These are phyloP conservation scores for Verticillium dahliae DNA, from an alignment of 2,329 filamentous ascomycete genomes.

Conservation along the genomic window DNA sequence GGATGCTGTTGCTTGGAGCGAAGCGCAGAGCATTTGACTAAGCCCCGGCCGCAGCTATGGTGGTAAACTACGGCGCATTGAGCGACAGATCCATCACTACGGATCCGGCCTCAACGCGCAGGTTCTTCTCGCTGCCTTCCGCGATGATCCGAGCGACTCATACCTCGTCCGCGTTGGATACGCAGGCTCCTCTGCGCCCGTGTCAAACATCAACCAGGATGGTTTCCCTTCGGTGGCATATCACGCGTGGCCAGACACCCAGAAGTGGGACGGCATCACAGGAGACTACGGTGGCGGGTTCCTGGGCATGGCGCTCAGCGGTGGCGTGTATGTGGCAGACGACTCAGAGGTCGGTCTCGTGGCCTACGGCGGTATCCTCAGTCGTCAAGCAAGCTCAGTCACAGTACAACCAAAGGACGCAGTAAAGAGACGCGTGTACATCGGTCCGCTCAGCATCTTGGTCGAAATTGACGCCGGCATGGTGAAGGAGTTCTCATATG, in stretches of 20 bases:
- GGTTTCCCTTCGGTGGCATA: conserved; percentile 49
- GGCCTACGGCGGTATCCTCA: conserved; percentile 40
- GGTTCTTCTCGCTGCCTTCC: conserved; percentile 45
- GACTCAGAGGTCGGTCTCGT: conserved; percentile 37
- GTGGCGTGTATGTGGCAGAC: conserved; percentile 40
- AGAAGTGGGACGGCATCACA: conserved; percentile 49
- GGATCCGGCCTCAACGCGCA: conserved; percentile 52
- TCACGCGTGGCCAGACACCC: conserved; percentile 48
- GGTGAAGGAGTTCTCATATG: conserved; percentile 30
- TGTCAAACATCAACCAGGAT: conserved; percentile 48
- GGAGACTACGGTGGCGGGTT: conserved; percentile 53
- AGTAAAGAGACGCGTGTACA: conserved; percentile 38
- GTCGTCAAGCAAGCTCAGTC: conserved; percentile 15
- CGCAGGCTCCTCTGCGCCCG: conserved; percentile 43
- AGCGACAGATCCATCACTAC: conserved; percentile 54
- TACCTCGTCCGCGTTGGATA: conserved; percentile 49
- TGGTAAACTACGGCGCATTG: conserved; percentile 33
- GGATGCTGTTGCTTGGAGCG: no score
- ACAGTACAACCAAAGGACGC: conserved; percentile 36
- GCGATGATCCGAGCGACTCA: conserved; percentile 33
- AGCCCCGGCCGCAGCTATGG: conserved; percentile 23
- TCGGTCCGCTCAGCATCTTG: conserved; percentile 36
- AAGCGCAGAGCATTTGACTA: not conserved
- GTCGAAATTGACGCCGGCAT: conserved; percentile 35
- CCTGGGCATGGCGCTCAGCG: conserved; percentile 41